A percentile compares a stretch with the other conserved stretches of the same genome.
phyloP scores from a whole-genome alignment of 495 filamentous ascomycete species.

The Penicillium pancosmium region DNA sequence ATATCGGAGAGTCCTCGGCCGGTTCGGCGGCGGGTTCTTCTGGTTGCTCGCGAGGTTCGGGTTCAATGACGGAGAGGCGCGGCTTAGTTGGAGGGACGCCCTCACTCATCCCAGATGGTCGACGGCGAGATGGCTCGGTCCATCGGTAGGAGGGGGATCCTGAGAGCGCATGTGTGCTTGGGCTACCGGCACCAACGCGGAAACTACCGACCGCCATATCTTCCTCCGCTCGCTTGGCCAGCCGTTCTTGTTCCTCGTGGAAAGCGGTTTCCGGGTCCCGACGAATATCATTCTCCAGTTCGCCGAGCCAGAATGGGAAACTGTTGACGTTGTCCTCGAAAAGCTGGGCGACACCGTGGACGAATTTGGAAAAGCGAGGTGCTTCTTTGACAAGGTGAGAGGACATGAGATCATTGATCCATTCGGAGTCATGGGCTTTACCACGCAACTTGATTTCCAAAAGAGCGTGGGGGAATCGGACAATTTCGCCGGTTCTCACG shows the following conservation, averaged over 20 bases:
- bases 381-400: slow-evolving; percentile 90
- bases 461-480: slow-evolving; percentile 86
- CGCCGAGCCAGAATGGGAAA: slow-evolving; percentile 92
- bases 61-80: slow-evolving; percentile 27
- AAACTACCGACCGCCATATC: slow-evolving; percentile 89
- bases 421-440: slow-evolving; percentile 72
- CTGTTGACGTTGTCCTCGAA: slow-evolving; percentile 97
- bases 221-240: slow-evolving; percentile 77
- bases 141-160: slow-evolving; percentile 59
- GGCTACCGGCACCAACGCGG: slow-evolving; percentile 53
- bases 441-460: slow-evolving; percentile 91
- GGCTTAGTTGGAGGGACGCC: slow-evolving; percentile 18
- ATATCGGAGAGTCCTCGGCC: slow-evolving; percentile 18
- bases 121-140: slow-evolving; percentile 24
- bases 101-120: slow-evolving; percentile 26
- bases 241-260: slow-evolving; percentile 83
- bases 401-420: slow-evolving; percentile 86
- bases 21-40: slow-evolving; percentile 22
- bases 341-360: slow-evolving; percentile 85
- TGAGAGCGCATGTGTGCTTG: slow-evolving; percentile 46
- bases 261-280: slow-evolving; percentile 90
- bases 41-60: slow-evolving; percentile 17
- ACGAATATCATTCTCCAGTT: slow-evolving; percentile 88
- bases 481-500: slow-evolving; percentile 88
- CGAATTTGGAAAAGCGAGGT: slow-evolving; percentile 93